A percentile compares a stretch with the other conserved stretches of the same genome.
Evolutionary conservation across 2,329 filamentous ascomycete genomes (phyloP).

Genomic region (Botrytis medusae): DNA sequence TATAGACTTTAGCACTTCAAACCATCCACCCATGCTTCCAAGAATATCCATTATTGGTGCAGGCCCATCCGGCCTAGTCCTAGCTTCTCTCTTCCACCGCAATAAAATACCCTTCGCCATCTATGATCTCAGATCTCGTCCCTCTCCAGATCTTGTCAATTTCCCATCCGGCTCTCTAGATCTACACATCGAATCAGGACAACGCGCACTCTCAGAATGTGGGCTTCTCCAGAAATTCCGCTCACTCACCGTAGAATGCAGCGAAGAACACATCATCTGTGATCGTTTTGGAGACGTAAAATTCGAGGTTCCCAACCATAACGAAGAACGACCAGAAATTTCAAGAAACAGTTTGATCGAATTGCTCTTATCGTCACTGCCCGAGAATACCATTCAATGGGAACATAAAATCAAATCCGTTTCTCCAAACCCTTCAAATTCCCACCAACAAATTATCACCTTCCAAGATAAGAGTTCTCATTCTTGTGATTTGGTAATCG

Average conservation of each 20-base stretch:
- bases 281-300: constrained; percentile 37
- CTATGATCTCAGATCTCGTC: constrained; percentile 41
- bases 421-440: neutral
- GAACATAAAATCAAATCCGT: constrained; percentile 21
- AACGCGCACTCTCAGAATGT: constrained; percentile 46
- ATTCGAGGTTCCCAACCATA: constrained; percentile 31
- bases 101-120: constrained; percentile 41
- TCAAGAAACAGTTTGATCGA: constrained; percentile 33
- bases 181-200: constrained; percentile 48
- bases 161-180: constrained; percentile 48
- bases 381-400: constrained; percentile 31
- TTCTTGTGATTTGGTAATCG: constrained; percentile 42
- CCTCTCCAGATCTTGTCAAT: constrained; percentile 34
- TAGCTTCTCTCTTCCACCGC: constrained; percentile 48
- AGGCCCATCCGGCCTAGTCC: constrained; percentile 49
- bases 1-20: neutral
- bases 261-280: constrained; percentile 43
- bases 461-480: constrained; percentile 18
- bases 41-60: constrained; percentile 48
- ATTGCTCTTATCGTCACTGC: constrained; percentile 31
- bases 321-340: constrained; percentile 32
- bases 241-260: constrained; percentile 45
- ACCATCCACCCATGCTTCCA: neutral
- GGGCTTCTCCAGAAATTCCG: constrained; percentile 48
- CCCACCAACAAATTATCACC: constrained; percentile 13